These are phyloP conservation scores for Kodamaea nitidulidarum DNA, from an alignment of 805 yeast genomes.

Conservation along the genomic window DNA sequence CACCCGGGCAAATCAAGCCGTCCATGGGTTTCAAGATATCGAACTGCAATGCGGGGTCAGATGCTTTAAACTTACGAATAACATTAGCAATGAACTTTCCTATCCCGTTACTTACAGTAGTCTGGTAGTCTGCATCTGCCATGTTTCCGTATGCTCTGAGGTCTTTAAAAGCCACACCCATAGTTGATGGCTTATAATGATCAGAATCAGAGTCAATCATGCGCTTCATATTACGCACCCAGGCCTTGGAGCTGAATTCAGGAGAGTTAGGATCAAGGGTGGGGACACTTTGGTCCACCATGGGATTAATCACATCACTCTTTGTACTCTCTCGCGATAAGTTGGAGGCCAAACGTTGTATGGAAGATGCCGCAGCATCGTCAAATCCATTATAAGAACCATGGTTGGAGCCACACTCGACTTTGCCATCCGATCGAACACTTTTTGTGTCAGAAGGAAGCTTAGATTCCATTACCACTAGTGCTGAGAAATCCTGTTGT, in stretches of 20 bases:
- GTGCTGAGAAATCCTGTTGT: too few species aligned
- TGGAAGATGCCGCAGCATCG: not conserved
- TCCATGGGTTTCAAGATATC: slow-evolving; percentile 65
- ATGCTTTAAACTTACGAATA: slow-evolving; percentile 8
- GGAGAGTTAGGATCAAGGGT: slow-evolving; percentile 12
- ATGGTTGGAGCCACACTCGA: too few species aligned
- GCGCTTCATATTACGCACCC: slow-evolving; percentile 13
- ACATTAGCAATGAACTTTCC: slow-evolving; percentile 7
- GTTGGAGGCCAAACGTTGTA: not conserved
- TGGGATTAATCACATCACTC: not conserved
- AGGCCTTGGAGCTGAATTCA: slow-evolving; percentile 11
- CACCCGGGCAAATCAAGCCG: slow-evolving; percentile 58
- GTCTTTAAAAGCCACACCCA: slow-evolving; percentile 15
- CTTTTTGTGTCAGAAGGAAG: too few species aligned
- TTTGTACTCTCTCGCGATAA: not conserved
- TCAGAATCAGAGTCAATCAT: slow-evolving; percentile 11
- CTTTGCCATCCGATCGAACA: too few species aligned
- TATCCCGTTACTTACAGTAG: slow-evolving; percentile 11
- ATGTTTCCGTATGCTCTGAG: slow-evolving; percentile 13
- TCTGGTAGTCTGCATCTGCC: slow-evolving; percentile 14
- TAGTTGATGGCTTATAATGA: slow-evolving; percentile 13
- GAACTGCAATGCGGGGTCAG: slow-evolving; percentile 23
- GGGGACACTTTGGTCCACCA: not conserved
- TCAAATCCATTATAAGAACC: too few species aligned
- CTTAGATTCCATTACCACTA: too few species aligned